phyloP scores from a whole-genome alignment of 2,329 filamentous ascomycete genomes.

The Thielaviopsis populi region DNA sequence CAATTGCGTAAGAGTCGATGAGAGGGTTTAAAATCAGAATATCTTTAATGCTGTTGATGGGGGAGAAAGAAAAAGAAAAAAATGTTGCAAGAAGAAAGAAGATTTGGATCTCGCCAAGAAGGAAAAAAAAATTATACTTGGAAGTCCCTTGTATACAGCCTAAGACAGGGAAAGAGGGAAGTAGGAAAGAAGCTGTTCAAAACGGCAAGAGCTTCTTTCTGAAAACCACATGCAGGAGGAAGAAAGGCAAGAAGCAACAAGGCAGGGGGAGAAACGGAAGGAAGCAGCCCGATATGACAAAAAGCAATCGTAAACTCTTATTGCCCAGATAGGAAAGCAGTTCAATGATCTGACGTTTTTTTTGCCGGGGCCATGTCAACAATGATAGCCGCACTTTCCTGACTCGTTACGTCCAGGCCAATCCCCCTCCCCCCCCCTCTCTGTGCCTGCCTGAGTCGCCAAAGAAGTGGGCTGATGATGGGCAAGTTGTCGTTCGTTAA shows the following conservation, averaged over 20 bases:
- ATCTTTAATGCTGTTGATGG: neutral
- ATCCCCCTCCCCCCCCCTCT: neutral
- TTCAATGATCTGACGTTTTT: slow-evolving; percentile 3
- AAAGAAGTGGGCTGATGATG: slow-evolving; percentile 16
- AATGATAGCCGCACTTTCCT: neutral
- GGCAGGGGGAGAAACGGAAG: neutral
- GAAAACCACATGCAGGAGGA: too few species aligned
- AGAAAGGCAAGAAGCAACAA: slow-evolving; percentile 8
- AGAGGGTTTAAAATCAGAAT: neutral
- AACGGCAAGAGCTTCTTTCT: neutral
- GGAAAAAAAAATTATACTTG: neutral
- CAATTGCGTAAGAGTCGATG: neutral
- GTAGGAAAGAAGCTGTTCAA: neutral
- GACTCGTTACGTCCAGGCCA: slow-evolving; percentile 1
- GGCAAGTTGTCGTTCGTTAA: slow-evolving; percentile 16
- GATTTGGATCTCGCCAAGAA: neutral
- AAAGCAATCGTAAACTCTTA: neutral
- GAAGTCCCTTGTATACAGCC: neutral
- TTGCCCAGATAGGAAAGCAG: neutral
- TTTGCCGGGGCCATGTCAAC: neutral
- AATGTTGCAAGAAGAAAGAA: neutral
- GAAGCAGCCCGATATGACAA: neutral
- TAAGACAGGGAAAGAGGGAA: neutral
- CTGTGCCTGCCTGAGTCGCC: slow-evolving; percentile 8
- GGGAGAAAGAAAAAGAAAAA: neutral